These are phyloP conservation scores for Rhizopogon salebrosus DNA, from an alignment of 768 basidiomycete species.

Conservation along the genomic window DNA sequence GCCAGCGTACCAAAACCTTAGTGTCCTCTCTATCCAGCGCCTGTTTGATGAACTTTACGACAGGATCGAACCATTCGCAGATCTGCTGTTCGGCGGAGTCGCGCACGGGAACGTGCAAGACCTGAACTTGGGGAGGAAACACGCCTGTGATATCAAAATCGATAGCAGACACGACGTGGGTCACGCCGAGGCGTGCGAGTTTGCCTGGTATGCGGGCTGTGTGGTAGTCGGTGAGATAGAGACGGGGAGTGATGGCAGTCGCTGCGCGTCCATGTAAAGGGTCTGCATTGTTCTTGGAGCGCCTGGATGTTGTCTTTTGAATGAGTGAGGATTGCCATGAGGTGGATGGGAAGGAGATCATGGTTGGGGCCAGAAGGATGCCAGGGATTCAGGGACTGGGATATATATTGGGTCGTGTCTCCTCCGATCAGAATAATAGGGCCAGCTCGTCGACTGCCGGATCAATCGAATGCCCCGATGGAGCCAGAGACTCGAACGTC, in stretches of 20 bases:
- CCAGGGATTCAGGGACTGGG: not conserved
- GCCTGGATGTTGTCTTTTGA: constrained; percentile 12
- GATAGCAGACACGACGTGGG: constrained; percentile 66
- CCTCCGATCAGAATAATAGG: constrained; percentile 5
- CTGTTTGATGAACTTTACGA: constrained; percentile 47
- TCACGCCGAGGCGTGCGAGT: constrained; percentile 56
- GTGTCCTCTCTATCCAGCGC: constrained; percentile 40
- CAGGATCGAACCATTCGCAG: constrained; percentile 37
- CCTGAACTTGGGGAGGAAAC: constrained; percentile 30
- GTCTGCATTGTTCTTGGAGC: constrained; percentile 6
- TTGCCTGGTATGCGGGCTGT: constrained; percentile 47
- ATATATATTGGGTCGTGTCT: not conserved
- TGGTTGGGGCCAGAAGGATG: constrained; percentile 6
- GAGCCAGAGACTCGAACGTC: not conserved
- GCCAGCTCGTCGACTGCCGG: not conserved
- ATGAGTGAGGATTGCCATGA: constrained; percentile 26
- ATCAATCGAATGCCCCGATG: not conserved
- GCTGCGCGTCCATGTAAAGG: constrained; percentile 16
- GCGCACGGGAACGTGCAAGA: constrained; percentile 47
- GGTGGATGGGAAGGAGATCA: constrained; percentile 28
- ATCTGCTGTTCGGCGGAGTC: constrained; percentile 41
- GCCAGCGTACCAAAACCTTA: constrained; percentile 44
- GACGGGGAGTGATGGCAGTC: constrained; percentile 35
- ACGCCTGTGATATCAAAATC: constrained; percentile 33
- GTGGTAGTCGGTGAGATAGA: constrained; percentile 61